Evolutionary conservation across 371 early-diverging fungal species (phyloP).

Genomic region (Mucor indicus): DNA sequence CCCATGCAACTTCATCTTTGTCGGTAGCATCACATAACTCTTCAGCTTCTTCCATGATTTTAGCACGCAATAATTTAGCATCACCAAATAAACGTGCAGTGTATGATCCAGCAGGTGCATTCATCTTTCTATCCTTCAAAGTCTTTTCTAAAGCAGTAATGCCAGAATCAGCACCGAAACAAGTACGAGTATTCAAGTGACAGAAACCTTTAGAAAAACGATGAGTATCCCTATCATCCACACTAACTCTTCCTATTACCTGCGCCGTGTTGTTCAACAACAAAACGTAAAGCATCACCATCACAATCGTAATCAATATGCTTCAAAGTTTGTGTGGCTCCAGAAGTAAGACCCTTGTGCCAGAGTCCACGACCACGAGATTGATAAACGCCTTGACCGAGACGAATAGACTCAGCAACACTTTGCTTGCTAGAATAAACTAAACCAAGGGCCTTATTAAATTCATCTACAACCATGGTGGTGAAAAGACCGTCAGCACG

Average conservation of each 20-base stretch:
- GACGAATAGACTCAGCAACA: conserved; percentile 76
- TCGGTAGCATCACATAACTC: conserved; percentile 84
- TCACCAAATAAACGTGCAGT: conserved; percentile 89
- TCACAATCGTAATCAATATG: conserved; percentile 88
- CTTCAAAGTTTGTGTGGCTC: conserved; percentile 84
- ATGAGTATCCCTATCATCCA: neutral
- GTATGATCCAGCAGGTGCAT: conserved; percentile 88
- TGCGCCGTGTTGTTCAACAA: conserved; percentile 83
- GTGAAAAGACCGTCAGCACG: conserved; percentile 87
- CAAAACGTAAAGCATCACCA: conserved; percentile 82
- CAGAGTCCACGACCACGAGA: conserved; percentile 90
- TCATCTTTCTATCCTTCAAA: conserved; percentile 61
- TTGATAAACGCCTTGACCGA: conserved; percentile 88
- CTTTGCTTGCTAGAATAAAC: conserved; percentile 88
- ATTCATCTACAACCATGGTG: conserved; percentile 91
- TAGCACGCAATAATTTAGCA: conserved; percentile 75
- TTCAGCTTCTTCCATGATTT: conserved; percentile 95
- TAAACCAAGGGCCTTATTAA: conserved; percentile 84
- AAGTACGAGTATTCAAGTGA: conserved; percentile 87
- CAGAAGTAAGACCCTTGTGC: conserved; percentile 94
- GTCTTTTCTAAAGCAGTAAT: conserved; percentile 69
- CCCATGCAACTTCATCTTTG: conserved; percentile 85
- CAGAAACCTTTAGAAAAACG: conserved; percentile 77
- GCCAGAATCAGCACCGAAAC: conserved; percentile 84
- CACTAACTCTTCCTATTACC: conserved; percentile 44